Percentiles rank a stretch among this genome's conserved stretches.
These are phyloP conservation scores for Candida oleophila DNA, from an alignment of 805 yeast species.

Conservation along the genomic window DNA sequence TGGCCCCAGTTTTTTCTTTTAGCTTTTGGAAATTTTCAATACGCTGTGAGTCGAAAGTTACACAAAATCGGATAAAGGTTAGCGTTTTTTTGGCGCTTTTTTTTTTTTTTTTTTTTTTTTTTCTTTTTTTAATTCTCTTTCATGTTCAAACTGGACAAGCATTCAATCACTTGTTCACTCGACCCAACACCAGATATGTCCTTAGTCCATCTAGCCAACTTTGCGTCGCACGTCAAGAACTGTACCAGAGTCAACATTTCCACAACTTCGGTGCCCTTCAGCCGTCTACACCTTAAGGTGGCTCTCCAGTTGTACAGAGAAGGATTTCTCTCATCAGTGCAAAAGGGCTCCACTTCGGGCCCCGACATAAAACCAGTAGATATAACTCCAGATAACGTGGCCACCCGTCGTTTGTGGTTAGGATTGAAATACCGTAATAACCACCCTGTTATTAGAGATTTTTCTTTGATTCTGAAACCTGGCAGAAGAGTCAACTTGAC, in stretches of 20 bases:
- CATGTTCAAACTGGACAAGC: background rate
- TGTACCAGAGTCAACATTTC: constrained; percentile 74
- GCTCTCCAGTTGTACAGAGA: constrained; percentile 84
- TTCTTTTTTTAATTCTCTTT: background rate
- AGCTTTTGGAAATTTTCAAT: too few relatives aligned
- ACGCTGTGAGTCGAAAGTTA: background rate
- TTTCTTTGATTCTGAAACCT: constrained; percentile 80
- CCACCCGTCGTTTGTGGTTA: constrained; percentile 87
- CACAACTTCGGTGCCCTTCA: constrained; percentile 78
- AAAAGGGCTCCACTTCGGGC: constrained; percentile 79
- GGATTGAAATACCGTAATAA: constrained; percentile 85
- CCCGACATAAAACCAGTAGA: constrained; percentile 78
- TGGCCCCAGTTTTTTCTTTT: too few relatives aligned
- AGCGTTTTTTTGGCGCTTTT: background rate
- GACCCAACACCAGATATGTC: constrained; percentile 75
- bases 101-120: background rate
- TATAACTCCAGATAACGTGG: constrained; percentile 81
- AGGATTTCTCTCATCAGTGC: constrained; percentile 83
- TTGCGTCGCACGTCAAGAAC: constrained; percentile 88
- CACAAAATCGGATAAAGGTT: background rate
- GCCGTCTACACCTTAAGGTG: constrained; percentile 78
- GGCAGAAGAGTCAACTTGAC: constrained; percentile 69
- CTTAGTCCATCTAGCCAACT: constrained; percentile 75
- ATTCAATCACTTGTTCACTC: background rate
- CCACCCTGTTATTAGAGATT: constrained; percentile 69